Evolutionary conservation across 78 protist genomes (phyloP), one percentile per base, ranked within the genome.

Genomic region (Emiliania huxleyi): DNA sequence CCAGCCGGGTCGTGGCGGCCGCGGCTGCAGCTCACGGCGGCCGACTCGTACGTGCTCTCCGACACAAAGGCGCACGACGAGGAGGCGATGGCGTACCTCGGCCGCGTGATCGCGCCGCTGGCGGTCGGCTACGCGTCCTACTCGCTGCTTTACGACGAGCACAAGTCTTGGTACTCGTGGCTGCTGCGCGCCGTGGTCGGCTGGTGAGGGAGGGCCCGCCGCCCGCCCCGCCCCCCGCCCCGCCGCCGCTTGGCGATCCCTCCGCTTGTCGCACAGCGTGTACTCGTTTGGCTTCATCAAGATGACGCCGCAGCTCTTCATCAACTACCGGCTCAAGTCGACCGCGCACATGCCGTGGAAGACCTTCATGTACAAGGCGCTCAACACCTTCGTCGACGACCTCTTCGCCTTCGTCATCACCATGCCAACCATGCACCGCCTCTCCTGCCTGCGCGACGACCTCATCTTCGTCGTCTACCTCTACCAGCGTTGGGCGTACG

Each of bases 341-440:
- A 99, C 98, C n/a, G 98, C 99, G 1, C 98, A 96, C 62, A 92
- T 99, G 26, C 99, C 99, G 42, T 98, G 98, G 98, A 92, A 95
- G 37, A 88, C 96, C 21, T 94, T 98, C 93, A 92, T 96, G 94
- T 98, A 56, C 77, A 89, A 89, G 55, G 98, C 98, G 35, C 75
- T 98, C 90, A 98, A 96, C 92, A 99, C 99, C 25, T 96, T 99
- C 91, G 96, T 99, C 89, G 99, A 99, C 94, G 99, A 99, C 90
- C 83, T 98, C 69, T 98, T 98, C 90, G 98, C 99, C 0, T 98
- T 97, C 71, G 91, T 97, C 93, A 97, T 99, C 92, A 90, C 75
- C 87, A 98, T 98, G 99, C 99, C 99, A 25, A 81, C 93, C 25
- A 26, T 95, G 87, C 99, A 98, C 69, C 95, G 99, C 40, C 85